A percentile compares a stretch with the other conserved stretches of the same genome.
phyloP scores from a whole-genome alignment of 257 asterid genomes.

The Cordia subcordata region DNA sequence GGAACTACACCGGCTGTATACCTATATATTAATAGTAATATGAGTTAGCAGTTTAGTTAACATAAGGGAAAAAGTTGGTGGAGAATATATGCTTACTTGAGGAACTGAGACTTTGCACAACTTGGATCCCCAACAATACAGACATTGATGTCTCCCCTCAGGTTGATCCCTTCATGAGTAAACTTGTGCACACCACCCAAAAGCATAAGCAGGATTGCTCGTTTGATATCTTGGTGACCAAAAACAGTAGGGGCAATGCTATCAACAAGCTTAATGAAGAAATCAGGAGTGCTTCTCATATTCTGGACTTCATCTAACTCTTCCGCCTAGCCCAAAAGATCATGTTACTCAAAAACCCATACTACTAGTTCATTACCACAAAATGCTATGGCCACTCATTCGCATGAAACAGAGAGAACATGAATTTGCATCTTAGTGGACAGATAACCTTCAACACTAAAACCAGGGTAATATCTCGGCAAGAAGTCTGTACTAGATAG shows the following conservation, averaged over 20 bases:
- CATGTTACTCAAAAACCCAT: conserved; percentile 15
- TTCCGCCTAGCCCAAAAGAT: conserved; percentile 48
- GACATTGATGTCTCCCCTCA: conserved; percentile 97
- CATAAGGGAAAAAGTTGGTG: background rate
- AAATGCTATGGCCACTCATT: background rate
- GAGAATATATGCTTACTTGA: conserved; percentile 46
- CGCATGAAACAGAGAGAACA: no score
- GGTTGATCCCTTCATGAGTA: conserved; percentile 95
- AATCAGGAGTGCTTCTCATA: conserved; percentile 80
- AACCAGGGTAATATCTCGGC: no score
- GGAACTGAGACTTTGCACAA: conserved; percentile 96
- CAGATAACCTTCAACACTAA: no score
- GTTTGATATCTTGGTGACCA: conserved; percentile 94
- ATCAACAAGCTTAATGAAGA: conserved; percentile 90
- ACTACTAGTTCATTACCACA: background rate
- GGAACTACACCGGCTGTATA: conserved; percentile 85
- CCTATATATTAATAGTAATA: conserved; percentile 36
- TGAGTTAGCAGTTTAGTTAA: conserved; percentile 1
- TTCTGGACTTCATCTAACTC: conserved; percentile 60
- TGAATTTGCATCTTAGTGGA: no score
- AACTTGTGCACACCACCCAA: conserved; percentile 94
- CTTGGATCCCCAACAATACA: conserved; percentile 99
- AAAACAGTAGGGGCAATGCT: conserved; percentile 91
- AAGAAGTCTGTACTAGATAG: no score
- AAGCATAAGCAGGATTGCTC: conserved; percentile 95